Base-by-base conservation (phyloP, 768 basidiomycete species). In the Amanita subjunquillea region DNA sequence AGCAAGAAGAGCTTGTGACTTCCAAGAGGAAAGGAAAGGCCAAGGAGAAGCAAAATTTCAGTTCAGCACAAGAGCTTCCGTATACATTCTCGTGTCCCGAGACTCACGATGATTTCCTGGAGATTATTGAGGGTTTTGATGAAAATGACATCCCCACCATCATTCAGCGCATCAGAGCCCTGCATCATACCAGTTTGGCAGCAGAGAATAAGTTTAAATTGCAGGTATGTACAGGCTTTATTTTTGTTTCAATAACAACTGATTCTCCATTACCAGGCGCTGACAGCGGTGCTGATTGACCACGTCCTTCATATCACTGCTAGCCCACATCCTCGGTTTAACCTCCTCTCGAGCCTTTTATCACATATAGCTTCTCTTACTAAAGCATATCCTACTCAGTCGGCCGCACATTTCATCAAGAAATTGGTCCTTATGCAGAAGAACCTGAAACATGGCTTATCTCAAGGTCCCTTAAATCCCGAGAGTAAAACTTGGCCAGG, bases 361-460 rank as follows among this genome's bases (percentile, higher is more conserved):
- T 85, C 87, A 3, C 94, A 95, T 54, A 69, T 98, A 42, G 79
- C 77, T 59, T 75, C 86, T 20, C 80, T 98, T 53, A 79, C 85
- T 15, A 82, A 81, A 57, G 72, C 85, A 7, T 94, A 94, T 66
- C 91, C 94, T 1, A 78, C 88, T 51, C 77, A 83, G 43, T 74
- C 83, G 6, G 93, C 94, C 0, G 76, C 80, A 48, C 77, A 81
- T 61, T 91, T 94, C 66, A 79, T 87, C 55, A 71, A 77, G 27
- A 98, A 97, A 67, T 75, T 98, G 41, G 69, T 74, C 8, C 68
- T 96, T 4, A 96, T 98, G 91, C 84, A 97, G 66, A 93, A 92
- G 72, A 96, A 97, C 64, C 78, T 98, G 50, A 80, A 80, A 48
- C 83, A 83, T 7, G 94, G 93, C 6, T 70, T 99, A 15, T 77